Evolutionary conservation across 192 early-diverging fungal genomes (phyloP).

Genomic region (Phlyctochytrium planicorne): DNA sequence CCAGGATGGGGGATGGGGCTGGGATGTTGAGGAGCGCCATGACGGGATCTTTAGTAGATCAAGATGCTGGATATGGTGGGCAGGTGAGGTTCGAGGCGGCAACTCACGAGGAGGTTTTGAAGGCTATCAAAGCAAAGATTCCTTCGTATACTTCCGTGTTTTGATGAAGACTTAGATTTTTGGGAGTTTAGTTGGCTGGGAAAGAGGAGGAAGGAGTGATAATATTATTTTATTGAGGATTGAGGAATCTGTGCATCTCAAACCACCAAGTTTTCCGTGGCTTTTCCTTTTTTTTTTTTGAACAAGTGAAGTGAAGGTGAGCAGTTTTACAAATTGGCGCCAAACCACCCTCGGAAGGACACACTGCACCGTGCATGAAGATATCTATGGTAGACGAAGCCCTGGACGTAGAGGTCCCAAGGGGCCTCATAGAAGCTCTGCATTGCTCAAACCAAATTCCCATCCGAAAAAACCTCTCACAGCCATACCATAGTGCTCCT

Average conservation of each 20-base stretch:
- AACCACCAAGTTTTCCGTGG: not conserved
- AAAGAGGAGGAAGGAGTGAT: not conserved
- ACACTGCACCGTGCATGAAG: not conserved
- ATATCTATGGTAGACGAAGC: not conserved
- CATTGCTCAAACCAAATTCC: not conserved
- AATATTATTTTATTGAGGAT: not conserved
- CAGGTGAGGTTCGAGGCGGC: not conserved
- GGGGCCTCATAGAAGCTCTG: not conserved
- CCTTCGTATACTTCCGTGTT: conserved; percentile 33
- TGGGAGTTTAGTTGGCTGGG: not conserved
- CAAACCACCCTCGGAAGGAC: too few species aligned
- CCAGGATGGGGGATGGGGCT: conserved; percentile 18
- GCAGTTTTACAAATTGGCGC: too few species aligned
- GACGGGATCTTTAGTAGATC: too few species aligned
- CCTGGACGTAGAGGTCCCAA: not conserved
- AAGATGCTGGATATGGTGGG: not conserved
- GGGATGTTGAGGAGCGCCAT: conserved; percentile 8
- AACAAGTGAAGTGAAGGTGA: too few species aligned
- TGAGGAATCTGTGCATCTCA: not conserved
- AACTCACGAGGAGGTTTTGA: conserved; percentile 17
- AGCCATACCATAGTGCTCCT: not conserved
- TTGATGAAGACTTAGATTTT: too few species aligned
- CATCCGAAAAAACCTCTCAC: not conserved
- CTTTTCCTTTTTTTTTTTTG: not conserved
- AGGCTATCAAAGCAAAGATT: conserved; percentile 27